Conservation (phyloP, 176 grass and related monocot species). For the Bromus sterilis region DNA sequence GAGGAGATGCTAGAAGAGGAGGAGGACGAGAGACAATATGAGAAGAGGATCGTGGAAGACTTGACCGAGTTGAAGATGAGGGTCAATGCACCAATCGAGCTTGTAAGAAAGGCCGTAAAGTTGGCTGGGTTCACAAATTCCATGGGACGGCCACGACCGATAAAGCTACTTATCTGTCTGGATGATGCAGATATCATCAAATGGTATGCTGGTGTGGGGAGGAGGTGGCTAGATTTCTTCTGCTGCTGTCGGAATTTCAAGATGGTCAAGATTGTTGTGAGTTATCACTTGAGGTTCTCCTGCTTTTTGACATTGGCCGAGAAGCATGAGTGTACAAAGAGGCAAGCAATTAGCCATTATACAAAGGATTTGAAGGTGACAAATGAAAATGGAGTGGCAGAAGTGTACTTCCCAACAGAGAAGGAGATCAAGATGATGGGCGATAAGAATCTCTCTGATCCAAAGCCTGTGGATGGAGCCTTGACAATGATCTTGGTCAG, state of each 20-base stretch:
- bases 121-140: slow-evolving; percentile 82
- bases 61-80: slow-evolving; percentile 83
- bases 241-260: slow-evolving; percentile 86
- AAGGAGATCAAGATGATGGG: slow-evolving; percentile 94
- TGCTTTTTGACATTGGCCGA: slow-evolving; percentile 90
- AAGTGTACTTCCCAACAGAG: slow-evolving; percentile 75
- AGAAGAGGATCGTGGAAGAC: slow-evolving; percentile 70
- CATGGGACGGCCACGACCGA: slow-evolving; percentile 75
- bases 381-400: slow-evolving; percentile 38
- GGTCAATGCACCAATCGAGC: slow-evolving; percentile 60
- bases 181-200: slow-evolving; percentile 88
- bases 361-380: slow-evolving; percentile 77
- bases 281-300: slow-evolving; percentile 92
- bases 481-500: slow-evolving; percentile 76
- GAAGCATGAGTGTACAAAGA: slow-evolving; percentile 86
- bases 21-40: slow-evolving; percentile 62
- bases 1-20: slow-evolving; percentile 56
- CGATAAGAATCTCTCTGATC: slow-evolving; percentile 65
- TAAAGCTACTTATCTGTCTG: slow-evolving; percentile 85
- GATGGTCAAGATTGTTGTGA: slow-evolving; percentile 83
- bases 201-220: slow-evolving; percentile 86
- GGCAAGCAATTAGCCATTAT: slow-evolving; percentile 81
- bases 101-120: slow-evolving; percentile 73
- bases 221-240: slow-evolving; percentile 88
- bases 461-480: slow-evolving; percentile 70